Conservation (phyloP, 306 rosid species). For the Malus fusca region DNA sequence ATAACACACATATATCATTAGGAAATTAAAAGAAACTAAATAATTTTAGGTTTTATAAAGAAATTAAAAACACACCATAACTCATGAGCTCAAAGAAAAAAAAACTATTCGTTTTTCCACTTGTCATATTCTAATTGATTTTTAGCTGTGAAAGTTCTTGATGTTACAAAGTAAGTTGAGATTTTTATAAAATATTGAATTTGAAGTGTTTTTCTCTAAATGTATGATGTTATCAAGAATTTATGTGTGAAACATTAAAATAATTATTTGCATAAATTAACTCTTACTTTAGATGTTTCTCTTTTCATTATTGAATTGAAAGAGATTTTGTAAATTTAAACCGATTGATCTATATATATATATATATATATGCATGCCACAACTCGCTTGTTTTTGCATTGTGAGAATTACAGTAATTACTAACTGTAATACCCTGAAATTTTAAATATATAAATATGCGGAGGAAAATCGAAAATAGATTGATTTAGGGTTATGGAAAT, state of each 20-base stretch:
- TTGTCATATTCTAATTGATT: too few relatives aligned
- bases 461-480: too few relatives aligned
- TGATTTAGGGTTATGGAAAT: too few relatives aligned
- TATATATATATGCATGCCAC: too few relatives aligned
- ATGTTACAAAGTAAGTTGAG: background rate
- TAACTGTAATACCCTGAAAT: too few relatives aligned
- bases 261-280: too few relatives aligned
- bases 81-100: background rate
- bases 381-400: background rate
- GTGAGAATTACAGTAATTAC: background rate
- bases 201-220: background rate
- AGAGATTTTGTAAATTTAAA: background rate
- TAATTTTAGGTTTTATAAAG: background rate
- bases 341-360: too few relatives aligned
- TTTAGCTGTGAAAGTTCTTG: background rate
- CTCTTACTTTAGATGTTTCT: background rate
- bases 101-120: background rate
- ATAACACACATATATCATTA: too few relatives aligned
- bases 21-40: too few relatives aligned
- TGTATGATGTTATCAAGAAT: background rate
- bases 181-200: too few relatives aligned
- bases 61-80: too few relatives aligned
- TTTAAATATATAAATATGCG: too few relatives aligned
- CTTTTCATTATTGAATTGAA: background rate
- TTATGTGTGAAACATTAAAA: background rate